Percentiles rank a stretch among this genome's conserved stretches.
These are phyloP conservation scores for Tagetes patula DNA, from an alignment of 129 eudicot species.

Conservation along the genomic window DNA sequence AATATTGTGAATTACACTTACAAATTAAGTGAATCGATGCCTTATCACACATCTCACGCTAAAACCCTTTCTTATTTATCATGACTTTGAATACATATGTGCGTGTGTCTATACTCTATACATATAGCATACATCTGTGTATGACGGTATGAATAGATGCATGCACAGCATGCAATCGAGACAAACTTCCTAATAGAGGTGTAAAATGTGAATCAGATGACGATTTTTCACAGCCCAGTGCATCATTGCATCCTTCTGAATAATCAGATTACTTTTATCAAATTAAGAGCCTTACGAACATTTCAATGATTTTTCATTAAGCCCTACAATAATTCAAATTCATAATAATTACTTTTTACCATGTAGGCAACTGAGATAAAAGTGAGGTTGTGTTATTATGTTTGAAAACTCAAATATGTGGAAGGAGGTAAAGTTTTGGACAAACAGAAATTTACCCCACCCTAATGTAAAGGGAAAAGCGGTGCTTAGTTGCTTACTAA, in stretches of 20 bases:
- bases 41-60: neutral
- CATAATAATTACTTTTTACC: constrained; percentile 11
- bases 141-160: neutral
- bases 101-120: neutral
- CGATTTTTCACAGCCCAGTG: neutral
- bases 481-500: too few species aligned
- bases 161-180: neutral
- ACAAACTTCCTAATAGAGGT: neutral
- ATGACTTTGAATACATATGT: neutral
- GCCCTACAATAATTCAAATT: constrained; percentile 3
- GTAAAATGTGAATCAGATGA: neutral
- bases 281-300: neutral
- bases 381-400: neutral
- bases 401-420: constrained; percentile 8
- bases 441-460: neutral
- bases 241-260: neutral
- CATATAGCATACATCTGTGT: neutral
- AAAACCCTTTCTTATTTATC: neutral
- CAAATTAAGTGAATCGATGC: neutral
- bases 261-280: neutral
- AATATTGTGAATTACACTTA: neutral
- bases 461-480: too few species aligned
- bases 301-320: neutral
- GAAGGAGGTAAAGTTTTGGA: neutral
- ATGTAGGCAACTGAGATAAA: neutral